Evolutionary conservation across 495 filamentous ascomycete species (phyloP).

Genomic region (Podospora conica): DNA sequence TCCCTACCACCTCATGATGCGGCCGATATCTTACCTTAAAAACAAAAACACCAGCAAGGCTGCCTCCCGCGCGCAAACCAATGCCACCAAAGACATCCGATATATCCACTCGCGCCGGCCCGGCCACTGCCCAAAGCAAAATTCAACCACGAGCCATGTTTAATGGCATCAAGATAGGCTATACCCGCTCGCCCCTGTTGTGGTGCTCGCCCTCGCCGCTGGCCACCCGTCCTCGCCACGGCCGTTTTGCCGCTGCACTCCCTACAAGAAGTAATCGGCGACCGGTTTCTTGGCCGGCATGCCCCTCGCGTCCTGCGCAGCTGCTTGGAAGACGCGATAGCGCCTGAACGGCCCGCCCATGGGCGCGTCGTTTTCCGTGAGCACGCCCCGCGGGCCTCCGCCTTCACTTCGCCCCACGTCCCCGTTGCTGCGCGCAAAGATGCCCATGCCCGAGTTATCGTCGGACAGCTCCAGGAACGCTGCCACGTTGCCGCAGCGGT

Average conservation of each 20-base stretch:
- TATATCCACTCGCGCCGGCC: not conserved
- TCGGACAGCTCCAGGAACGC: constrained; percentile 90
- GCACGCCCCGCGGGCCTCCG: constrained; percentile 24
- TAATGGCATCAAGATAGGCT: not conserved
- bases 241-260: not conserved
- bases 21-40: not conserved
- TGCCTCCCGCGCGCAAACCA: not conserved
- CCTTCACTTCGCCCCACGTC: constrained; percentile 56
- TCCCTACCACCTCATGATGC: not conserved
- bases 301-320: constrained; percentile 90
- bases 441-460: constrained; percentile 70
- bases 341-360: constrained; percentile 74
- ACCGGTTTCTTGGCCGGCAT: constrained; percentile 99
- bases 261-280: constrained; percentile 87
- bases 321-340: constrained; percentile 95
- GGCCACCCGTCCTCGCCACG: not conserved
- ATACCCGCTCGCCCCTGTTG: not conserved
- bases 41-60: not conserved
- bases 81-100: not conserved
- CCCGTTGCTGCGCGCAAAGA: constrained; percentile 71
- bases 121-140: not conserved
- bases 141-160: not conserved
- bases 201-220: not conserved
- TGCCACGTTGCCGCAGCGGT: constrained; percentile 94
- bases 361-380: constrained; percentile 38